Base-by-base conservation (phyloP, 2,329 filamentous ascomycete species). In the Hymenoscyphus fructigenus region DNA sequence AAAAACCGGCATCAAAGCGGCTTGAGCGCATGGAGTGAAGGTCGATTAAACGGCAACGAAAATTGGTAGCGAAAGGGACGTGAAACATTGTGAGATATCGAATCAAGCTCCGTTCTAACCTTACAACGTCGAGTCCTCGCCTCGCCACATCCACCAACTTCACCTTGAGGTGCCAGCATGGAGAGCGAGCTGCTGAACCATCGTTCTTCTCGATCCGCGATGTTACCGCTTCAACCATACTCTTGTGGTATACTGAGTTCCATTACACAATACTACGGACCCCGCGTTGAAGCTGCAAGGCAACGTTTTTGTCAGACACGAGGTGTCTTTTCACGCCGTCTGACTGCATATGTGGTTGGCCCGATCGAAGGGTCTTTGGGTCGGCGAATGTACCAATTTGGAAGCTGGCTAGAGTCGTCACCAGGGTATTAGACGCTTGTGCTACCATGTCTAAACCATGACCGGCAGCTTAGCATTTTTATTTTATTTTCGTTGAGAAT, bases 61-160 rank as follows among this genome's bases (percentile, higher is more conserved):
- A 23, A 34, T 63, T 36, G 41, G 57, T 59, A 59, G 29, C 36
- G 41, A 59, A 32, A 38, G 32, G 23, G 38, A 58, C 26, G 38
- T 63, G 61, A 59, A 53, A 59, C 56, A 44, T 38, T 17, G 41
- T 28, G 50, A 28, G 55, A 50, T 3, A 12, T 50, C 34, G 34
- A 36, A 36, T 36, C 34, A 36, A 36, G 10, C 34, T 36, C 14
- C 34, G 14, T 12, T 1, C 14, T 14, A 14, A 36, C 1, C 10
- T 36, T 36, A 14, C 34, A 14, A 36, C 34, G 9, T 36, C 34
- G 14, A 36, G 34, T 9, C 9, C 34, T 36, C 34, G 34, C 34
- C 14, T 36, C 34, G 34, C 9, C 14, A 36, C 10, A 36, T 36
- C 10, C 1, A 14, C 34, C 34, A 2, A 36, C 14, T 36, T 36